Evolutionary conservation across 2,329 filamentous ascomycete species (phyloP).

Genomic region (Aspergillus viridinutans): DNA sequence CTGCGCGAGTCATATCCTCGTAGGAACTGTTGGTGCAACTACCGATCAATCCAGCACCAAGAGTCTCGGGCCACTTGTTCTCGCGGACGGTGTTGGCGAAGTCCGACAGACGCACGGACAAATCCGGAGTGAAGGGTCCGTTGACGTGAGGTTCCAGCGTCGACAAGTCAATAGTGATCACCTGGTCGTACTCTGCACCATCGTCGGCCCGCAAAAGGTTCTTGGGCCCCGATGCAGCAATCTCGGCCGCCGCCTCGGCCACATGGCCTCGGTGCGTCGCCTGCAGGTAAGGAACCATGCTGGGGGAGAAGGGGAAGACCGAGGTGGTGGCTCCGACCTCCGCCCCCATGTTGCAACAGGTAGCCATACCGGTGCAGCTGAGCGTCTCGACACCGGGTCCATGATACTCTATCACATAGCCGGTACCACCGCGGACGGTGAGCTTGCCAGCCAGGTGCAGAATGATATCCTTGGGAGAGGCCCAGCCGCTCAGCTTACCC

Average conservation of each 20-base stretch:
- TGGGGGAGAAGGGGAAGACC: slow-evolving; percentile 85
- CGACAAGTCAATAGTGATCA: slow-evolving; percentile 86
- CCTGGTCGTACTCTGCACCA: slow-evolving; percentile 80
- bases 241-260: slow-evolving; percentile 61
- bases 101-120: slow-evolving; percentile 84
- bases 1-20: slow-evolving; percentile 95
- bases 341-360: slow-evolving; percentile 79
- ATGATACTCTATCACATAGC: slow-evolving; percentile 91
- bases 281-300: slow-evolving; percentile 78
- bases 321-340: slow-evolving; percentile 96
- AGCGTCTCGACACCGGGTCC: slow-evolving; percentile 85
- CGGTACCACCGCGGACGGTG: slow-evolving; percentile 90
- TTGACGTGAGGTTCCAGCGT: slow-evolving; percentile 94
- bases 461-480: slow-evolving; percentile 93
- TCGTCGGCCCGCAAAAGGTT: slow-evolving; percentile 73
- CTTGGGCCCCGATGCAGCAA: slow-evolving; percentile 55
- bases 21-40: slow-evolving; percentile 99
- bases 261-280: slow-evolving; percentile 75
- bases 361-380: slow-evolving; percentile 90
- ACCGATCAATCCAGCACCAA: slow-evolving; percentile 91
- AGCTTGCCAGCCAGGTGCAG: slow-evolving; percentile 81
- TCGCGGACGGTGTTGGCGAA: slow-evolving; percentile 81
- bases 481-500: slow-evolving; percentile 83
- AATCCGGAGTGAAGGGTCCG: slow-evolving; percentile 91
- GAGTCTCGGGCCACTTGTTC: slow-evolving; percentile 84